Base-by-base conservation (phyloP, 2,329 filamentous ascomycete species). In the Epichloe festucae region DNA sequence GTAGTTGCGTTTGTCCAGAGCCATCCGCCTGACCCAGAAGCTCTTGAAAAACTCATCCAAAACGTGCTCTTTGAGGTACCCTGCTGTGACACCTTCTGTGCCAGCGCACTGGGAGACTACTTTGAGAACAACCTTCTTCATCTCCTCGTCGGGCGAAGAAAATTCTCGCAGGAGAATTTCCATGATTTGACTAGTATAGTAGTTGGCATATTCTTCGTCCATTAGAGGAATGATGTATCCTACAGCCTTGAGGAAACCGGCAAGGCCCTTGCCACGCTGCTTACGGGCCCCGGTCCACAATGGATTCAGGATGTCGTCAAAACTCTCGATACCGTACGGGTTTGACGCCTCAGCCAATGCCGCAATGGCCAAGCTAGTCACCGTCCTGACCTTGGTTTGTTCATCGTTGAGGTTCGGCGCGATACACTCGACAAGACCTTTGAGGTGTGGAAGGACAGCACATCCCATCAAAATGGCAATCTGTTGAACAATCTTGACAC, bases 161-260 rank as follows among this genome's bases (percentile, higher is more conserved):
- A 98, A 98, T 65, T 98, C 93, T 61, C 93, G 83, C 34, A 97
- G 80, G 14, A 98, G 73, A 62, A 97, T 97, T 68, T 97, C 93
- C 91, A 98, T 97, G 62, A 98, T 96, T 68, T 98, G 90, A 59
- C 84, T 88, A 8, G 93, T 97, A 64, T 98, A 98, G 72, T 98
- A 98, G 66, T 96, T 97, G 69, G 93, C 91, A 67, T 96, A 97
- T 65, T 98, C 93, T 69, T 98, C 93, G 71, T 98, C 93, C 93
- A 98, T 98, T 49, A 98, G 79, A 4, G 93, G 93, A 56, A 98
- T 97, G 63, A 98, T 95, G 67, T 93, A 97, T 27, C 93, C 93
- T 43, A 98, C 91, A 46, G 93, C 93, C 71, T 98, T 98, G 55
- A 98, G 75, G 69, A 96, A 98, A 14, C 89, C 91, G 23, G 93